Percentiles rank a stretch among this genome's conserved stretches.
Evolutionary conservation across 192 early-diverging fungal species (phyloP).

Genomic region (Chytriomyces sp.): DNA sequence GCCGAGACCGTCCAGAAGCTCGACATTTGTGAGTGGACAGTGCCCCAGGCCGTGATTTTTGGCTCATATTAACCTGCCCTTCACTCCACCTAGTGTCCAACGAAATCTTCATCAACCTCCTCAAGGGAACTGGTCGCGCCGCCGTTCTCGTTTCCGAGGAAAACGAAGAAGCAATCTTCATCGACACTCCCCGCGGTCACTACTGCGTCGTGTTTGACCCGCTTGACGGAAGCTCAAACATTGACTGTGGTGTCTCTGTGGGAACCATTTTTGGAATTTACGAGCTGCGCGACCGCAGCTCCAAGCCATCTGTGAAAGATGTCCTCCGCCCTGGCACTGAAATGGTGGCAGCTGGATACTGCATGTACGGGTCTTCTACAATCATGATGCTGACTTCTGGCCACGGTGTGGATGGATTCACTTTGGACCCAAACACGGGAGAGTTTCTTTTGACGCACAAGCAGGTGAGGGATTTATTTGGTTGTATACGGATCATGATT

Average conservation of each 20-base stretch:
- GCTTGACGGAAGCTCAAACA: slow-evolving; percentile 96
- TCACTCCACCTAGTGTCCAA: slow-evolving; percentile 67
- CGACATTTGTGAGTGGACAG: slow-evolving; percentile 63
- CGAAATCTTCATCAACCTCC: slow-evolving; percentile 97
- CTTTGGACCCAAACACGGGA: slow-evolving; percentile 94
- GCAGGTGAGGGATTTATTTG: slow-evolving; percentile 60
- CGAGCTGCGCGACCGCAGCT: slow-evolving; percentile 67
- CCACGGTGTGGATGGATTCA: slow-evolving; percentile 89
- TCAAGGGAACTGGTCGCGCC: slow-evolving; percentile 86
- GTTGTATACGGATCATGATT: slow-evolving; percentile 1
- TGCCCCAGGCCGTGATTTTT: no score
- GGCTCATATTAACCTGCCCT: no score
- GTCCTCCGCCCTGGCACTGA: slow-evolving; percentile 87
- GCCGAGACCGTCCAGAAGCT: slow-evolving; percentile 96
- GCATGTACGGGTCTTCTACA: slow-evolving; percentile 93
- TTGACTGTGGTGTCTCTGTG: slow-evolving; percentile 97
- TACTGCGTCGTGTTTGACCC: slow-evolving; percentile 99
- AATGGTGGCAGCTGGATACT: slow-evolving; percentile 93
- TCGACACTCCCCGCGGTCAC: slow-evolving; percentile 80
- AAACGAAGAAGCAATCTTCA: slow-evolving; percentile 89
- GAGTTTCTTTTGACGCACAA: slow-evolving; percentile 99
- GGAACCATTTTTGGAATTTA: slow-evolving; percentile 99
- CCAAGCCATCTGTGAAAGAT: slow-evolving; percentile 60
- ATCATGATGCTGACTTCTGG: slow-evolving; percentile 71
- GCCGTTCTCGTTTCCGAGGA: slow-evolving; percentile 97